These are phyloP conservation scores for Penicillium sp. DNA, from an alignment of 2,329 filamentous ascomycete genomes.

Conservation along the genomic window DNA sequence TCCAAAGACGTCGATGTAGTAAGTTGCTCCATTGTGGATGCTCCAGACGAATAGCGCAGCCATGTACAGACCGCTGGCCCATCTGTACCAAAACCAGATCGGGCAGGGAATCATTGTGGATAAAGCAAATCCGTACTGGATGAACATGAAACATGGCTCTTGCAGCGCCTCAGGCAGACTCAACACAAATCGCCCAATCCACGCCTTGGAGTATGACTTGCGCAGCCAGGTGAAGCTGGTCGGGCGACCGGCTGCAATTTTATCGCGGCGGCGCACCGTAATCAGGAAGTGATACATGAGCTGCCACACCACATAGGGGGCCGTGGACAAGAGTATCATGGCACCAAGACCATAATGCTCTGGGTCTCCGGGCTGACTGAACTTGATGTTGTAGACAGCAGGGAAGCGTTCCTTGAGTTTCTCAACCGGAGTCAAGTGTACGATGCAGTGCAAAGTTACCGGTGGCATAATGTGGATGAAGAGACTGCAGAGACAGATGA, in stretches of 20 bases:
- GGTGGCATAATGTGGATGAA: conserved; percentile 99
- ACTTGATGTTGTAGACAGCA: conserved; percentile 73
- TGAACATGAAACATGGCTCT: conserved; percentile 87
- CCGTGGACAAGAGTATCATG: conserved; percentile 90
- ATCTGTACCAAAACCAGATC: conserved; percentile 84
- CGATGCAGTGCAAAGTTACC: conserved; percentile 80
- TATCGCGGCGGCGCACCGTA: conserved; percentile 83
- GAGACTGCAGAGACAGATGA: conserved; percentile 45
- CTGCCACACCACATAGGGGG: conserved; percentile 91
- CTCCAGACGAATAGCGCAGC: conserved; percentile 82
- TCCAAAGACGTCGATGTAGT: conserved; percentile 96
- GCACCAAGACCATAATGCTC: conserved; percentile 69
- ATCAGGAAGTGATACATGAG: conserved; percentile 88
- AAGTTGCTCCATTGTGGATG: conserved; percentile 92
- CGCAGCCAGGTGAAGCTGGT: conserved; percentile 97
- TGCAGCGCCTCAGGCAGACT: conserved; percentile 66
- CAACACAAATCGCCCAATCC: conserved; percentile 78
- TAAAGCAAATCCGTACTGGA: conserved; percentile 85
- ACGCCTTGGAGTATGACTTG: conserved; percentile 77
- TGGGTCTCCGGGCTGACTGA: conserved; percentile 57
- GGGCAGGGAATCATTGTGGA: conserved; percentile 91
- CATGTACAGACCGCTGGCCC: conserved; percentile 69
- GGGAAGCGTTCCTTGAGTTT: conserved; percentile 65
- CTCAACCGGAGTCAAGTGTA: conserved; percentile 65
- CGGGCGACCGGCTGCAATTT: conserved; percentile 88